Percentiles rank a stretch among this genome's conserved stretches.
Conservation (phyloP, 306 rosid species). For the Glycine latifolia region DNA sequence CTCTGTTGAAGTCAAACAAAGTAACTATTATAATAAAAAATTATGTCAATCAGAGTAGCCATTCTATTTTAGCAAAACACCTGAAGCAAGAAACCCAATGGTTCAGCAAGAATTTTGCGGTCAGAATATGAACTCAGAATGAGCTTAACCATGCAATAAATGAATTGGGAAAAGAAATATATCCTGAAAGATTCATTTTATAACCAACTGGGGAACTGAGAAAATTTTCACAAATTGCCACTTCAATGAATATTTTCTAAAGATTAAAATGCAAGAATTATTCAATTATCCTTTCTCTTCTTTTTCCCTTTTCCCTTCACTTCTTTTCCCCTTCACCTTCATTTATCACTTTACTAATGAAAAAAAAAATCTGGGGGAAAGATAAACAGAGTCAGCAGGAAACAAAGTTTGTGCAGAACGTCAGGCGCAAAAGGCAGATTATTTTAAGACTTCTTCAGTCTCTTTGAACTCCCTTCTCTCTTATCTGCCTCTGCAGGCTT, state of each 20-base stretch:
- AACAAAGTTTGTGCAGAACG: conserved; percentile 31
- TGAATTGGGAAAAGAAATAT: neutral
- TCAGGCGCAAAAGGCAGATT: conserved; percentile 21
- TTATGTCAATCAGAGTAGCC: neutral
- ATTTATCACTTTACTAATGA: conserved; percentile 3
- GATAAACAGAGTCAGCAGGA: conserved; percentile 36
- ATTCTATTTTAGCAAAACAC: neutral
- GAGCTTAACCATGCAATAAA: conserved; percentile 16
- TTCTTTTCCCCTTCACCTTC: neutral
- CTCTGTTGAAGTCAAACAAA: neutral
- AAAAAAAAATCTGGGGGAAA: neutral
- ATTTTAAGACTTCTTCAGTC: conserved; percentile 54
- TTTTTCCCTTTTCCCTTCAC: neutral
- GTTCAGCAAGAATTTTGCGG: neutral
- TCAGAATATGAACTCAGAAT: neutral
- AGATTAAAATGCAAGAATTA: conserved; percentile 46
- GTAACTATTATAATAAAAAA: neutral
- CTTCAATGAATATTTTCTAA: conserved; percentile 33
- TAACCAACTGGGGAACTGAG: neutral
- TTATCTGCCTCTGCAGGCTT: conserved; percentile 73
- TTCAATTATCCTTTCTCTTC: conserved; percentile 18
- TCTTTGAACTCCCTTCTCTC: conserved; percentile 58
- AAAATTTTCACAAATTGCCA: conserved; percentile 33
- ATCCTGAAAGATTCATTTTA: conserved; percentile 27
- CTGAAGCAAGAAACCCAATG: neutral